Percentiles rank a stretch among this genome's conserved stretches.
phyloP scores from a whole-genome alignment of 139 green algal genomes.

The Picochlorum sp. region DNA sequence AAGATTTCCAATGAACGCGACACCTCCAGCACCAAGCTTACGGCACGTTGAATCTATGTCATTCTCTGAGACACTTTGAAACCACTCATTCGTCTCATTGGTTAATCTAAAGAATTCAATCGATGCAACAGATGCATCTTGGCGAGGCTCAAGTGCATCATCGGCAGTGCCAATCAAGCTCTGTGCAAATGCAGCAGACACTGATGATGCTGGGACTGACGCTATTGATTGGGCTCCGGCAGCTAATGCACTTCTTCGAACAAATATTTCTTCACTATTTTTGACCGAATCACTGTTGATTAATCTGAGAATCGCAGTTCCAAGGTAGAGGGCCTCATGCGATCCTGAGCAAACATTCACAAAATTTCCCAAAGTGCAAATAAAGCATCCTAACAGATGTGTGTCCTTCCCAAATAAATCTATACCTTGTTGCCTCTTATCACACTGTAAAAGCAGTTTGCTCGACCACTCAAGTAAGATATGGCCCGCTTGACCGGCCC shows the following conservation, averaged over 20 bases:
- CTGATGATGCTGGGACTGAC: slow-evolving; percentile 11
- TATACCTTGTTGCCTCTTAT: slow-evolving; percentile 54
- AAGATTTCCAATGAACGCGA: background rate
- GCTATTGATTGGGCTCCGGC: slow-evolving; percentile 30
- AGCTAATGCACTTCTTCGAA: slow-evolving; percentile 53
- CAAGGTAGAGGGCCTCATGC: slow-evolving; percentile 34
- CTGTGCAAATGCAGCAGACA: slow-evolving; percentile 31
- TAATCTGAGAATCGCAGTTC: slow-evolving; percentile 56
- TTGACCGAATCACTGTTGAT: slow-evolving; percentile 43
- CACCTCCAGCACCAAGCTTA: background rate
- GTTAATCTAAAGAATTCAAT: background rate
- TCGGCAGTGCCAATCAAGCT: too few relatives aligned
- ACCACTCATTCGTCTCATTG: background rate
- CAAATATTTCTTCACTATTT: slow-evolving; percentile 49
- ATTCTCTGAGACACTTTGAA: background rate
- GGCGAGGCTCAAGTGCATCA: too few relatives aligned
- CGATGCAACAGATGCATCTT: background rate
- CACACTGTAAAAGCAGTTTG: slow-evolving; percentile 38
- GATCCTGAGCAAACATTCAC: slow-evolving; percentile 29
- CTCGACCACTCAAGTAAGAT: slow-evolving; percentile 58
- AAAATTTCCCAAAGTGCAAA: slow-evolving; percentile 48
- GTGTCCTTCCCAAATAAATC: slow-evolving; percentile 66
- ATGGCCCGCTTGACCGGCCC: background rate
- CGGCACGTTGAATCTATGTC: background rate
- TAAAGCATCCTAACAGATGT: slow-evolving; percentile 63